Conservation (phyloP, 1,284 basidiomycete genomes). For the Waitea zeae region DNA sequence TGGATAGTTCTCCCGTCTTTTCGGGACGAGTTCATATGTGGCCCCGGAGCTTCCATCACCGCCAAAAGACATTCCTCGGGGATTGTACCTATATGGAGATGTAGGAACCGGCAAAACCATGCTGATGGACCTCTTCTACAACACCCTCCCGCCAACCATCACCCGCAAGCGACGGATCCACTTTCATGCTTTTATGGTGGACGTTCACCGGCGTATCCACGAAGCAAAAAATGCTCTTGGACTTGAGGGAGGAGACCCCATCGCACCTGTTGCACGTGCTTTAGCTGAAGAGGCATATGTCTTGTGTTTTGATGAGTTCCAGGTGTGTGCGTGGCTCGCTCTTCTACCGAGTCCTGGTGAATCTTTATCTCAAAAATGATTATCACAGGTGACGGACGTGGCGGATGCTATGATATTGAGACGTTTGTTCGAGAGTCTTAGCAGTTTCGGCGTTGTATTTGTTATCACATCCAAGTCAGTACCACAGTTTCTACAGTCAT, state of each 20-base stretch:
- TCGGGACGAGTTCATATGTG: too few relatives aligned
- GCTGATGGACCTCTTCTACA: conserved; percentile 98
- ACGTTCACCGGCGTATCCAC: conserved; percentile 89
- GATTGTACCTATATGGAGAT: conserved; percentile 93
- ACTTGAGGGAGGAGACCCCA: conserved; percentile 64
- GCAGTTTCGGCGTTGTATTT: conserved; percentile 82
- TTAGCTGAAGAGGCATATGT: conserved; percentile 76
- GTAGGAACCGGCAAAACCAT: conserved; percentile 97
- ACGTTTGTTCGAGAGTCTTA: conserved; percentile 70
- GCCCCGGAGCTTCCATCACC: conserved; percentile 16
- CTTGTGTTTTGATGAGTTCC: conserved; percentile 97
- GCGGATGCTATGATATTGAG: conserved; percentile 98
- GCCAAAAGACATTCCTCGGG: conserved; percentile 53
- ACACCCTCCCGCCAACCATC: conserved; percentile 67
- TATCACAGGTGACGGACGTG: conserved; percentile 79
- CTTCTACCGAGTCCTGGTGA: background rate
- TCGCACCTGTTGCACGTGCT: conserved; percentile 78
- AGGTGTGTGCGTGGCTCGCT: conserved; percentile 29
- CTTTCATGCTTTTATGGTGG: conserved; percentile 98
- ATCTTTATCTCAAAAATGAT: conserved; percentile 2
- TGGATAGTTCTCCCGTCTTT: too few relatives aligned
- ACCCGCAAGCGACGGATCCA: conserved; percentile 77
- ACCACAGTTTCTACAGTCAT: conserved; percentile 4
- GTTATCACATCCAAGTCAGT: conserved; percentile 94
- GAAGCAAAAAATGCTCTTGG: conserved; percentile 56